phyloP scores from a whole-genome alignment of 805 yeast species.

The Maudiozyma turicensis region DNA sequence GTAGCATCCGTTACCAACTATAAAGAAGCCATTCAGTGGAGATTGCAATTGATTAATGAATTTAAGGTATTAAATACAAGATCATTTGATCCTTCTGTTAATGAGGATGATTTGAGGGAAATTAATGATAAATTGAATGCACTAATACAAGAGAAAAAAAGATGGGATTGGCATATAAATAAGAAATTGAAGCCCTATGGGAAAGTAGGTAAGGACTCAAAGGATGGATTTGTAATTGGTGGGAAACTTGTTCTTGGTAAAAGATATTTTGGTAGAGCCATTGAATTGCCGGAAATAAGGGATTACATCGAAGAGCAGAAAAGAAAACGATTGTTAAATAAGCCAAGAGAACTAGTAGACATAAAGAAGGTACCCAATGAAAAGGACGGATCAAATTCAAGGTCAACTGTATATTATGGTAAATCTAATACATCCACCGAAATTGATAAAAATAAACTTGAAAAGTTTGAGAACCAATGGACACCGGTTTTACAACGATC shows the following conservation, averaged over 20 bases:
- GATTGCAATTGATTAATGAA: conserved; percentile 52
- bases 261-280: conserved; percentile 76
- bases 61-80: conserved; percentile 49
- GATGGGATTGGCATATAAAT: conserved; percentile 71
- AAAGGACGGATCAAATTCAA: not conserved
- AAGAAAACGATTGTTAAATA: conserved; percentile 14
- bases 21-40: conserved; percentile 63
- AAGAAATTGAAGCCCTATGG: conserved; percentile 28
- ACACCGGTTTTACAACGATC: conserved; percentile 7
- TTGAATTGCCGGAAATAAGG: conserved; percentile 65
- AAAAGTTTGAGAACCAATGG: conserved; percentile 10
- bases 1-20: conserved; percentile 44
- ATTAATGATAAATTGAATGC: conserved; percentile 66
- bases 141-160: conserved; percentile 52
- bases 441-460: not conserved
- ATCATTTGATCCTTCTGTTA: conserved; percentile 51
- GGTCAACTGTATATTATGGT: not conserved
- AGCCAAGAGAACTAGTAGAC: conserved; percentile 3
- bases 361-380: conserved; percentile 5
- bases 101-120: conserved; percentile 58
- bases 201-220: not conserved
- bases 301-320: conserved; percentile 32
- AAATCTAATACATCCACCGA: not conserved
- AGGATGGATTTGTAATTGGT: conserved; percentile 3
- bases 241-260: conserved; percentile 40